phyloP scores from a whole-genome alignment of 2,329 filamentous ascomycete genomes.

The Alternaria ethzedia region DNA sequence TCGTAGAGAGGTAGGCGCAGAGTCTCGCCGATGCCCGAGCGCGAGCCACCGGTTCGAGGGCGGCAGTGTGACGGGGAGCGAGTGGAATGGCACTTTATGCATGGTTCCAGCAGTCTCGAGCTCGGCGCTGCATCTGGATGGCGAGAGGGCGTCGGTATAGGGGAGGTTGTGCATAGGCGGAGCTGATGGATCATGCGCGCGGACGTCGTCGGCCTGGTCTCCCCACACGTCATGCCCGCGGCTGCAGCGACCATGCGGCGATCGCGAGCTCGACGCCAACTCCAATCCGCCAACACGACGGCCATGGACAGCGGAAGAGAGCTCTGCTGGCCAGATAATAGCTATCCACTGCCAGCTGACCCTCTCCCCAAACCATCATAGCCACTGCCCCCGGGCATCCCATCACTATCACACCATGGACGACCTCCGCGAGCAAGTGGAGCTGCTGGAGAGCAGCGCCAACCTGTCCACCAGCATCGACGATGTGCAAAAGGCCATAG shows the following conservation, averaged over 20 bases:
- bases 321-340: constrained; percentile 25
- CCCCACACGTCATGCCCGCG: constrained; percentile 33
- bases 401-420: constrained; percentile 58
- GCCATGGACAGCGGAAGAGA: constrained; percentile 30
- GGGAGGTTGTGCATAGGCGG: background rate
- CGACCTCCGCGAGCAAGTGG: constrained; percentile 74
- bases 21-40: constrained; percentile 24
- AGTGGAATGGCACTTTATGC: constrained; percentile 17
- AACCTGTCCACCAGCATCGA: constrained; percentile 74
- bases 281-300: constrained; percentile 20
- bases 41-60: constrained; percentile 17
- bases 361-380: constrained; percentile 9
- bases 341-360: constrained; percentile 3
- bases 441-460: constrained; percentile 71
- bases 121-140: constrained; percentile 10
- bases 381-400: background rate
- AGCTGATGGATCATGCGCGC: background rate
- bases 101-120: constrained; percentile 23
- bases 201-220: constrained; percentile 7
- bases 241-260: constrained; percentile 15
- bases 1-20: constrained; percentile 27
- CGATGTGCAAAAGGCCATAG: constrained; percentile 84
- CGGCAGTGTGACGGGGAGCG: constrained; percentile 4
- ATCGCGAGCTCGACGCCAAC: constrained; percentile 15
- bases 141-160: background rate